These are phyloP conservation scores for Sutorius eximius DNA, from an alignment of 1,284 basidiomycete genomes.

Conservation along the genomic window DNA sequence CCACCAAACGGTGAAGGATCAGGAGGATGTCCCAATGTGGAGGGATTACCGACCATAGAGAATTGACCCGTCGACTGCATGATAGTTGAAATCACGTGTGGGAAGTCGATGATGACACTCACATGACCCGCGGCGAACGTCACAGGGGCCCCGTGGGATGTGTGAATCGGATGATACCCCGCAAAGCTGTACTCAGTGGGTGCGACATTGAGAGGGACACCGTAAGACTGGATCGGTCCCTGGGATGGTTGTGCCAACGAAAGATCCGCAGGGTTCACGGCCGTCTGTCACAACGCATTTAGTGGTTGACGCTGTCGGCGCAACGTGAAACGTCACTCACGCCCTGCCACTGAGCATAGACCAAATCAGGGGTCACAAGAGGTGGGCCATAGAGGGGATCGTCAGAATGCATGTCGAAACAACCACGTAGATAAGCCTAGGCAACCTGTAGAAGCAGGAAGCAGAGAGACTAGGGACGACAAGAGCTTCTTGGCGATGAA, in stretches of 20 bases:
- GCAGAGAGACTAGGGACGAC: too few species aligned
- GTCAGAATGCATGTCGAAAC: conserved; percentile 9
- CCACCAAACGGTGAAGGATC: not conserved
- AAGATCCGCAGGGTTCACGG: conserved; percentile 4
- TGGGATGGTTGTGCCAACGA: not conserved
- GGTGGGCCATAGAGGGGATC: not conserved
- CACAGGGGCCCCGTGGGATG: not conserved
- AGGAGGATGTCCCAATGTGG: not conserved
- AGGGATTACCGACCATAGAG: not conserved
- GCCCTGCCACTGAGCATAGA: not conserved
- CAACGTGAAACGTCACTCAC: conserved; percentile 11
- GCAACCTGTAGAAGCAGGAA: not conserved
- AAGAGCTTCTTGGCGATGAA: not conserved
- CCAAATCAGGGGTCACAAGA: not conserved
- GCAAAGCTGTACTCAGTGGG: not conserved
- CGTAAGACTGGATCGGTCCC: not conserved
- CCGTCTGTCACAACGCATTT: not conserved
- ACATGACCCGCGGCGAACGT: conserved; percentile 1
- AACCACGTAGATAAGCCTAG: not conserved
- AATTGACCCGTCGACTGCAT: not conserved
- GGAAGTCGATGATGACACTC: not conserved
- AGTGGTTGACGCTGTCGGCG: not conserved
- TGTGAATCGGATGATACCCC: not conserved
- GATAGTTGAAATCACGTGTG: not conserved
- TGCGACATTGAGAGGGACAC: not conserved